Conservation (phyloP, 1,139 yeast species). For the Zygosaccharomyces pseudobailii region DNA sequence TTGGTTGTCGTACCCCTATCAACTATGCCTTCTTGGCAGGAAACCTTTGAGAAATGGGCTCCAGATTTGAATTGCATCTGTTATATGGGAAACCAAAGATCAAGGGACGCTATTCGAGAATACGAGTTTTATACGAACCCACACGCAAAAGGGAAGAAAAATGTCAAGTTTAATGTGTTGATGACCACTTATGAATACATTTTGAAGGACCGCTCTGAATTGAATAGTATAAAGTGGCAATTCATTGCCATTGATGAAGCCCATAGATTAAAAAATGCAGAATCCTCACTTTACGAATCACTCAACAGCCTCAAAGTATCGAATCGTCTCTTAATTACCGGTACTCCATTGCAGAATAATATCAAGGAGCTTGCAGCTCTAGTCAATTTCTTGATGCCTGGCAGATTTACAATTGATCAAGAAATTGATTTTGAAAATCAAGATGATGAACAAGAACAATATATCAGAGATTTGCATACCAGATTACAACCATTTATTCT, state of each 20-base stretch:
- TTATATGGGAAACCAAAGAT: slow-evolving; percentile 86
- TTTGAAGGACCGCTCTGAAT: slow-evolving; percentile 74
- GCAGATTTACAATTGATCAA: slow-evolving; percentile 80
- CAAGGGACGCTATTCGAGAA: slow-evolving; percentile 77
- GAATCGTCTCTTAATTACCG: slow-evolving; percentile 87
- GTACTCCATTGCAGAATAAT: slow-evolving; percentile 96
- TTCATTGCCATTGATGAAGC: slow-evolving; percentile 98
- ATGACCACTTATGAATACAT: slow-evolving; percentile 95
- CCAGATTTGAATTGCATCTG: slow-evolving; percentile 92
- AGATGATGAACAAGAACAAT: slow-evolving; percentile 78
- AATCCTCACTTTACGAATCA: slow-evolving; percentile 86
- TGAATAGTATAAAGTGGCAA: slow-evolving; percentile 89
- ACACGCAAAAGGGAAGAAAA: slow-evolving; percentile 41
- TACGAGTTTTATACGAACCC: slow-evolving; percentile 72
- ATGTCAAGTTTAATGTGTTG: slow-evolving; percentile 81
- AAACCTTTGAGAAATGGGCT: slow-evolving; percentile 95
- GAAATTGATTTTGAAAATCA: slow-evolving; percentile 93
- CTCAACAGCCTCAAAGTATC: slow-evolving; percentile 75
- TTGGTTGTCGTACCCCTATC: slow-evolving; percentile 93
- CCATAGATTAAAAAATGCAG: slow-evolving; percentile 91
- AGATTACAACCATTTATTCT: slow-evolving; percentile 87
- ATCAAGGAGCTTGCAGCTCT: slow-evolving; percentile 93
- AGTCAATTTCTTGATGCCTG: slow-evolving; percentile 94
- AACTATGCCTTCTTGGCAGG: slow-evolving; percentile 99
- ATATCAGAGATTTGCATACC: slow-evolving; percentile 78